Conservation (phyloP, 805 yeast species). For the Monosporozyma servazzii region DNA sequence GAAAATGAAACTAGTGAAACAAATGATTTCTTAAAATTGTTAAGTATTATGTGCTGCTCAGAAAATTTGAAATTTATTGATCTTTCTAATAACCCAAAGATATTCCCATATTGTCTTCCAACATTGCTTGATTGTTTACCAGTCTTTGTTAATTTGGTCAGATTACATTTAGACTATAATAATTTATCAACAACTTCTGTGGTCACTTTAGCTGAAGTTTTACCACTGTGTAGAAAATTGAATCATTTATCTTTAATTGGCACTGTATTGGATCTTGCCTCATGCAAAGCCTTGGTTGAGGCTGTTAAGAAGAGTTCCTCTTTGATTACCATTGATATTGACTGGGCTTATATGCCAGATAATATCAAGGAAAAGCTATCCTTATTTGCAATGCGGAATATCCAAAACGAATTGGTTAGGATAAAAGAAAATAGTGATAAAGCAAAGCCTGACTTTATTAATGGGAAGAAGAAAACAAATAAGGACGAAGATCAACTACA, state of each 20-base stretch:
- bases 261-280: constrained; percentile 48
- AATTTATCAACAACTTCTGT: constrained; percentile 47
- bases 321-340: constrained; percentile 59
- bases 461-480: not conserved
- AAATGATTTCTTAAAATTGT: constrained; percentile 31
- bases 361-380: constrained; percentile 59
- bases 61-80: constrained; percentile 64
- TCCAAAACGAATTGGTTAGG: constrained; percentile 45
- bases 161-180: constrained; percentile 67
- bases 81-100: constrained; percentile 60
- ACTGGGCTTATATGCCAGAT: constrained; percentile 46
- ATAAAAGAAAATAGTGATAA: constrained; percentile 6
- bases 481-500: constrained; percentile 38
- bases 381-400: constrained; percentile 69
- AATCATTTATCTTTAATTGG: constrained; percentile 64
- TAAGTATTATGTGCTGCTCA: constrained; percentile 41
- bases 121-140: constrained; percentile 58
- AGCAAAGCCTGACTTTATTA: not conserved
- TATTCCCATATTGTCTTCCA: constrained; percentile 52
- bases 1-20: constrained; percentile 33
- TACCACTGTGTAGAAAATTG: constrained; percentile 60
- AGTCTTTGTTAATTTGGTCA: constrained; percentile 48
- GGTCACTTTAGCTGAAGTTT: constrained; percentile 55
- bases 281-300: constrained; percentile 56
- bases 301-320: constrained; percentile 56